phyloP scores from a whole-genome alignment of 352 stramenopile genomes.

The Globisporangium spinosum region DNA sequence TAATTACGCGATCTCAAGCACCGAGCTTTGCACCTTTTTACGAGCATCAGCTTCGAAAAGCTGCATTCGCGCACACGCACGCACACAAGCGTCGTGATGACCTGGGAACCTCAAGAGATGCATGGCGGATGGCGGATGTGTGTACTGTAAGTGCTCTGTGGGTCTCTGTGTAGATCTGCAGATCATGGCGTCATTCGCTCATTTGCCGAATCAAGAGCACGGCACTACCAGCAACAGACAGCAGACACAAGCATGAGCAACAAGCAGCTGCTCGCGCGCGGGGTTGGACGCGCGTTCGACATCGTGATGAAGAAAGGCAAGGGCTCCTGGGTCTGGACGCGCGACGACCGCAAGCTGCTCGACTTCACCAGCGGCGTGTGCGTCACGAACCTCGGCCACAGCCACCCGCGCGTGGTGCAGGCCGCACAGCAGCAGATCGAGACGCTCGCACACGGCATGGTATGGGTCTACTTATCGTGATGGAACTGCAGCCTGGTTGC shows the following conservation, averaged over 20 bases:
- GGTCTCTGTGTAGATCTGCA: background rate
- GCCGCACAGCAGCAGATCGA: constrained; percentile 88
- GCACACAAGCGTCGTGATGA: background rate
- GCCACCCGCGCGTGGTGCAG: constrained; percentile 88
- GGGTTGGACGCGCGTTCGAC: constrained; percentile 79
- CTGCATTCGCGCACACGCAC: background rate
- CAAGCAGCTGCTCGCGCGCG: constrained; percentile 65
- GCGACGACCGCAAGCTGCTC: constrained; percentile 81
- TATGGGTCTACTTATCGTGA: background rate
- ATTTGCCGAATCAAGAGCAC: background rate
- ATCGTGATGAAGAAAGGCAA: constrained; percentile 80
- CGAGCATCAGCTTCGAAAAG: constrained; percentile 4
- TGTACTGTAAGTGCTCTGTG: too few relatives aligned
- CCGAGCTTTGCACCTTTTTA: background rate
- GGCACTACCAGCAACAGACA: background rate
- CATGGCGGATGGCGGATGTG: background rate
- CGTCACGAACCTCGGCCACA: constrained; percentile 90
- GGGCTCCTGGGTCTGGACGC: constrained; percentile 84
- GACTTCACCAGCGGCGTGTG: constrained; percentile 94
- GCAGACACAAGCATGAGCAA: background rate
- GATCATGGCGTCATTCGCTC: background rate
- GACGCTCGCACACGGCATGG: constrained; percentile 74
- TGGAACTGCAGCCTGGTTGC: constrained; percentile 15
- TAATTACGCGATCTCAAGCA: background rate
- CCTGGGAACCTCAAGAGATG: background rate